Conservation (phyloP, 1,284 basidiomycete genomes). For the Sutorius eximius region DNA sequence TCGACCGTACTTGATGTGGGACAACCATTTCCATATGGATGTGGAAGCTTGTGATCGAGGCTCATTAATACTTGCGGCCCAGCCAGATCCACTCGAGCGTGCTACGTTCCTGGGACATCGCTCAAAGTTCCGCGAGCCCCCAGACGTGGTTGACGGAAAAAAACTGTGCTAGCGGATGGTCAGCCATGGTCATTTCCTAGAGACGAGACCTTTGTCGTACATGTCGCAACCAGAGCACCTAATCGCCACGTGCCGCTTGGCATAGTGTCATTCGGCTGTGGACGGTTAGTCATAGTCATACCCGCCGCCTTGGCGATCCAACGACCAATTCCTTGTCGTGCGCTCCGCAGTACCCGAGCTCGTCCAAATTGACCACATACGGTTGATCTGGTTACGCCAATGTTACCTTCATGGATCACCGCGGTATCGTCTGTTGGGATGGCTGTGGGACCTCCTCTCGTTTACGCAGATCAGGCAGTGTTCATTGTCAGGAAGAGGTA, state of each 20-base stretch:
- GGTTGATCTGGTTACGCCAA: conserved; percentile 1
- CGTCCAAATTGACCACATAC: not conserved
- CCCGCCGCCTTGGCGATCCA: not conserved
- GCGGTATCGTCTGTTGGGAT: conserved; percentile 48
- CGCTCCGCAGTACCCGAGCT: conserved; percentile 13
- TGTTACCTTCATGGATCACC: conserved; percentile 42
- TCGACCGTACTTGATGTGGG: conserved; percentile 8
- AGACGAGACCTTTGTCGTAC: not conserved
- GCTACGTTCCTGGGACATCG: conserved; percentile 6
- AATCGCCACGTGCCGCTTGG: conserved; percentile 6
- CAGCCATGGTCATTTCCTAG: not conserved
- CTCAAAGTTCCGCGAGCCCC: conserved; percentile 7
- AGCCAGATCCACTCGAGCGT: conserved; percentile 7
- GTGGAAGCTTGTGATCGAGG: conserved; percentile 27
- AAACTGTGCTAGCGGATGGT: not conserved
- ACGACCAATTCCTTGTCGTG: not conserved
- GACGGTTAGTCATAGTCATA: conserved; percentile 19
- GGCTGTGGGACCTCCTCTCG: conserved; percentile 61
- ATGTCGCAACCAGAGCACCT: not conserved
- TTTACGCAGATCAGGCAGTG: conserved; percentile 77
- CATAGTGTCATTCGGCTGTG: not conserved
- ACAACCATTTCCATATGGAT: conserved; percentile 4
- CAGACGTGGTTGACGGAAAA: not conserved
- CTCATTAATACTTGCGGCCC: conserved; percentile 11
- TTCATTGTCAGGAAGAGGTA: conserved; percentile 74